Percentiles rank a stretch among this genome's conserved stretches.
phyloP scores from a whole-genome alignment of 169 alveolate species.

The Plasmodium fragile region DNA sequence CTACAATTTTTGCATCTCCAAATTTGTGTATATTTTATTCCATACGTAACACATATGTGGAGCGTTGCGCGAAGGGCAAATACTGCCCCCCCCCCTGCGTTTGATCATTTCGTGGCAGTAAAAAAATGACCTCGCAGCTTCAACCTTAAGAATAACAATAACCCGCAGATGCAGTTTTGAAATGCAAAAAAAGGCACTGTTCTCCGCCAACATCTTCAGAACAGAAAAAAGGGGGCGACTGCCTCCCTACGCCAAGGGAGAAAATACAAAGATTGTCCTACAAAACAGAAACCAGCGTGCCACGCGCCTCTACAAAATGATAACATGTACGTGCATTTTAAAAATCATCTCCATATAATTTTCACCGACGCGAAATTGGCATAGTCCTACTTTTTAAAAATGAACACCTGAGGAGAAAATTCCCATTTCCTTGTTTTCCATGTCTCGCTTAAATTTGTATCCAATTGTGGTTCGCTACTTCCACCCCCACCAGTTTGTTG shows the following conservation, averaged over 20 bases:
- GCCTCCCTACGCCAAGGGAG: neutral
- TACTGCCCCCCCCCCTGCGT: neutral
- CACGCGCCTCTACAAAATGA: neutral
- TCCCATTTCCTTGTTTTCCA: neutral
- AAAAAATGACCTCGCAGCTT: neutral
- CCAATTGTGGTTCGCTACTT: neutral
- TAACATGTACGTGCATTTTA: neutral
- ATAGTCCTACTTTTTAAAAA: neutral
- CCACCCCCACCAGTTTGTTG: neutral
- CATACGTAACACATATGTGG: neutral
- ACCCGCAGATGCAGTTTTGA: neutral
- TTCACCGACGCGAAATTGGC: neutral
- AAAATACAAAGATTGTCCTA: neutral
- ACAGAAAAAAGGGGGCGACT: neutral
- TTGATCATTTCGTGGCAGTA: neutral
- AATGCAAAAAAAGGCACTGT: neutral
- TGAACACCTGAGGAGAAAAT: neutral
- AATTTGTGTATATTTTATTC: neutral
- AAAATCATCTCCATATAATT: neutral
- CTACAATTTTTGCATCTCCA: neutral
- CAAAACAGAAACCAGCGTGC: neutral
- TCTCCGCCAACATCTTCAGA: neutral
- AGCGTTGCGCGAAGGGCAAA: neutral
- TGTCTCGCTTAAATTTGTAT: neutral
- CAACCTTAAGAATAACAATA: neutral